These are phyloP conservation scores for Kuraishia piskuri DNA, from an alignment of 805 yeast genomes.

Conservation along the genomic window DNA sequence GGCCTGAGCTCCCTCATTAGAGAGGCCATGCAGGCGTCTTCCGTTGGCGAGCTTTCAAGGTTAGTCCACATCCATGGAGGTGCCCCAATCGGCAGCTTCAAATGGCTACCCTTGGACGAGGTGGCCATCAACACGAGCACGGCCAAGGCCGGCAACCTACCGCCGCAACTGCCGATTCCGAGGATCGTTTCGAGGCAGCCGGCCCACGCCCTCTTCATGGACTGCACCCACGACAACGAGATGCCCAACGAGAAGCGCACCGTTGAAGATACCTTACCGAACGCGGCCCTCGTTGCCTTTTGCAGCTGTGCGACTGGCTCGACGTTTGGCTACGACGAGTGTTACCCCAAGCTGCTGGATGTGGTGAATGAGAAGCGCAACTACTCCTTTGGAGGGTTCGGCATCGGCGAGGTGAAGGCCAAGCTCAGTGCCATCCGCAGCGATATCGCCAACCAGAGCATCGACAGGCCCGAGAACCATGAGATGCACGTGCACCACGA, in stretches of 20 bases:
- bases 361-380: constrained; percentile 68
- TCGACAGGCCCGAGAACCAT: constrained; percentile 48
- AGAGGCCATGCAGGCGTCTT: constrained; percentile 97
- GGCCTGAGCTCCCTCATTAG: constrained; percentile 86
- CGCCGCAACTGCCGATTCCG: constrained; percentile 44
- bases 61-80: constrained; percentile 92
- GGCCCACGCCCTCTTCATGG: constrained; percentile 96
- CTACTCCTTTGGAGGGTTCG: constrained; percentile 45
- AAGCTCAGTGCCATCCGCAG: constrained; percentile 50
- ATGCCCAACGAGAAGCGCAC: constrained; percentile 85
- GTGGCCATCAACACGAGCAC: constrained; percentile 42
- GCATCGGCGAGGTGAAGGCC: constrained; percentile 70
- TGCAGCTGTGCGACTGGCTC: constrained; percentile 94
- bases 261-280: constrained; percentile 88
- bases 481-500: constrained; percentile 95
- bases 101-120: constrained; percentile 70
- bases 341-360: constrained; percentile 74
- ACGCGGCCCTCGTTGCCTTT: constrained; percentile 88
- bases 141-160: constrained; percentile 39
- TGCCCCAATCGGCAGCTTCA: constrained; percentile 86
- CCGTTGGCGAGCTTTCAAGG: constrained; percentile 76
- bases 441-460: constrained; percentile 44
- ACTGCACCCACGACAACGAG: constrained; percentile 95
- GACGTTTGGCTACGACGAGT: constrained; percentile 89
- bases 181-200: constrained; percentile 53